Evolutionary conservation across 768 basidiomycete genomes (phyloP), one percentile per base, ranked within the genome.

Genomic region (Russula compacta): DNA sequence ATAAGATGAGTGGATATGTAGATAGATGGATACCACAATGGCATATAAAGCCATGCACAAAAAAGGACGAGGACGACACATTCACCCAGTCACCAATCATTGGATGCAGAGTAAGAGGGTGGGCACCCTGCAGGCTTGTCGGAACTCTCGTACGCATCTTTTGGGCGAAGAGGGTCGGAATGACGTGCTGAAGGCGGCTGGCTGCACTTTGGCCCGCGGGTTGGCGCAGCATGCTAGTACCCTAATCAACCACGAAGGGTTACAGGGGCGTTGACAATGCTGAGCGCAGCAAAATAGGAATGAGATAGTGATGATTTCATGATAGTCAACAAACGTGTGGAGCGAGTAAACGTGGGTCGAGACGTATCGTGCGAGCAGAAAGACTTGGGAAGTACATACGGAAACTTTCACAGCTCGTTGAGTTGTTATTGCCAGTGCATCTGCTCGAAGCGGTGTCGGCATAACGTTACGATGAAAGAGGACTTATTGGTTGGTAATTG

Each of bases 391-490:
- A 15, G 51, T 15, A 24, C n/a, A 43, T 39, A 43, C 50, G 44
- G 50, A 47, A 39, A 35, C 8, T 39, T 52, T 56, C 35, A 24
- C 36, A 17, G 42, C 19, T 14, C 24, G 0, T 21, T 52, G 61
- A 46, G 56, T 48, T 38, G 61, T 53, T 63, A 58, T 48, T 32
- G 57, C 52, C 38, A 24, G 33, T 39, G 56, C 3, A 42, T 29
- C 11, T 42, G 42, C n/a, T 52, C 24, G 47, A 48, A 29, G 40
- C 21, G 59, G 42, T n/a, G 36, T 52, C 60, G 56, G 51, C 36
- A 58, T 49, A 63, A 58, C 56, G 38, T 47, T 36, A 44, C 40
- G n/a, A 44, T 36, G 29, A 43, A 48, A 56, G 36, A 33, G 53
- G 42, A 19, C 42, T n/a, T 33, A 55, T 49, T 38, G 42, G 19